Evolutionary conservation across 345 rosid species (phyloP).

Genomic region (Pugionium dolabratum): DNA sequence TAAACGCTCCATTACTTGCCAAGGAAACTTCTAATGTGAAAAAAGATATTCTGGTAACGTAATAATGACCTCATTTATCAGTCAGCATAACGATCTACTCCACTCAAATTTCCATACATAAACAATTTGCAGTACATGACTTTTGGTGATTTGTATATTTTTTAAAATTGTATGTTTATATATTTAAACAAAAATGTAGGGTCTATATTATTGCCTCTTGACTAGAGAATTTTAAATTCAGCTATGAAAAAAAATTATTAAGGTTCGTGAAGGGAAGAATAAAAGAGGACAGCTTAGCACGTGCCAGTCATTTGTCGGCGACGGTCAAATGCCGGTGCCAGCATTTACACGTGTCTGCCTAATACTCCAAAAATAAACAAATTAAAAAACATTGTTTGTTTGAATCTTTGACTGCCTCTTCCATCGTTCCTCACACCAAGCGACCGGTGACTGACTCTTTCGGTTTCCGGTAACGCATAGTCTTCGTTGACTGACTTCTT

Average conservation of each 20-base stretch:
- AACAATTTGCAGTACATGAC: no score
- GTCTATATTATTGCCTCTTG: constrained; percentile 29
- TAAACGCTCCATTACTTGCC: constrained; percentile 22
- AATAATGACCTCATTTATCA: constrained; percentile 20
- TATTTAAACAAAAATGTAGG: constrained; percentile 4
- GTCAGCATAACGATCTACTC: constrained; percentile 32
- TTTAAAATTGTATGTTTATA: background rate
- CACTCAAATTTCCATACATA: background rate
- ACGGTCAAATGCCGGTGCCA: constrained; percentile 91
- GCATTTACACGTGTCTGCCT: constrained; percentile 58
- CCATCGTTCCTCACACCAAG: constrained; percentile 28
- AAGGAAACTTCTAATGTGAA: constrained; percentile 30
- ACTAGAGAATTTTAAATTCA: constrained; percentile 21
- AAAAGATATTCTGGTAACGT: constrained; percentile 15
- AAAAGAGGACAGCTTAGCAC: constrained; percentile 46
- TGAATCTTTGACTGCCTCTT: constrained; percentile 52
- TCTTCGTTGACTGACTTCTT: constrained; percentile 61
- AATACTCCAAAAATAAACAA: constrained; percentile 7
- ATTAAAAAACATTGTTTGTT: constrained; percentile 16
- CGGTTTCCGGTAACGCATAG: constrained; percentile 38
- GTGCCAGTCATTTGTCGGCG: constrained; percentile 61
- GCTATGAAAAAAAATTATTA: constrained; percentile 12
- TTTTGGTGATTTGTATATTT: background rate
- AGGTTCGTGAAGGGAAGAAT: constrained; percentile 27
- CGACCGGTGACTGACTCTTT: constrained; percentile 29